Base-by-base conservation (phyloP, 2,329 filamentous ascomycete genomes). In the Apiospora sp. region DNA sequence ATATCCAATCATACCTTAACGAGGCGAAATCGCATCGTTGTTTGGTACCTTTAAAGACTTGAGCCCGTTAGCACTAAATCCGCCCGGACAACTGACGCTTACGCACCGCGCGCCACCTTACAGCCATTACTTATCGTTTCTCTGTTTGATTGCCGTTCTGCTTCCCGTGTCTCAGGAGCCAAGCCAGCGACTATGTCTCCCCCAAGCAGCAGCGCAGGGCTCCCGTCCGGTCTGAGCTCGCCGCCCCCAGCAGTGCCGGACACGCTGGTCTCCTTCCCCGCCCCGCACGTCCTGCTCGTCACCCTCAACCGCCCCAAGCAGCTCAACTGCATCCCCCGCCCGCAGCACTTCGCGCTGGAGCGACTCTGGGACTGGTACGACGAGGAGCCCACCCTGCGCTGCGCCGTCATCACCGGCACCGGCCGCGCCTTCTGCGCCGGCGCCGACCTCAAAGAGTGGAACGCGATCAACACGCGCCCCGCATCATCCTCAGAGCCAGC, bases 381-480 rank as follows among this genome's bases (percentile, higher is more conserved):
- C 78, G 79, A 78, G n/a, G 87, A 93, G 80, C 87, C 90, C 1
- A 81, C 81, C 1, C 85, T 93, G 67, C 87, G 88, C 67, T 90
- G 89, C 78, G 91, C 89, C 67, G 85, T 93, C 2, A 78, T 93
- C 67, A 92, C 91, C 0, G 92, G 92, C 27, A 82, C 83, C 0
- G 91, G 90, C 0, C 84, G 90, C 13, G 90, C 91, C 0, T 93
- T 93, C 77, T 93, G 90, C 79, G 90, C 91, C 0, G 92, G 92
- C 22, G 90, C 90, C 46, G 92, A 93, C 78, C 85, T 93, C 24
- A 90, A 90, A 80, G 91, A 92, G 82, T 92, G 90, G 89, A 83
- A 87, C 72, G 80, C 81, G 12, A 81, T 84, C 72, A 86, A 87
- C 75, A 77, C 78, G 43, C 58, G 30, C 58, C 2, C 58, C 30